Base-by-base conservation (phyloP, 2,329 filamentous ascomycete genomes). In the Boeremia exigua region DNA sequence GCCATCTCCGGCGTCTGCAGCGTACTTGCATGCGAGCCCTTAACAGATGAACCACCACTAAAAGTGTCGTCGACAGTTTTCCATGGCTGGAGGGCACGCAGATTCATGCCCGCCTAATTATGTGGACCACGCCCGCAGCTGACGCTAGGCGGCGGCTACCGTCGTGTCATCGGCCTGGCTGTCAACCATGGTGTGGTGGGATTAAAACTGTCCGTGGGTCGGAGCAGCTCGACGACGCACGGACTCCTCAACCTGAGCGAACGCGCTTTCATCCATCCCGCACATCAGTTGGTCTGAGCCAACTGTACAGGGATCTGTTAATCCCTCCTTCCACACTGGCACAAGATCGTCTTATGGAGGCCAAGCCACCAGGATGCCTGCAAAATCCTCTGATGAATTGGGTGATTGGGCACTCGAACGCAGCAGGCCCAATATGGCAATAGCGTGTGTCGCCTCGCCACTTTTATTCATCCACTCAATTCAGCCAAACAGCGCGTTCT, bases 271-370 rank as follows among this genome's bases (percentile, higher is more conserved):
- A 73, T 70, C 70, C 70, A 71, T 74, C 69, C 71, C 71, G 72
- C 73, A 73, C 71, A 75, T 75, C 72, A 72, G 64, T 70, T 71
- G 68, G 71, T 66, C 66, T 66, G 62, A 70, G 68, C 71, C 40
- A 34, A 63, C 63, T 44, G 23, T 54, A 61, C 65, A 66, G 67
- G 63, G 65, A 61, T 60, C 43, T 59, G 58, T 33, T 43, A 56
- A 56, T 51, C 58, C 60, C 66, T 68, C 68, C 68, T 71, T 62
- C 67, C 65, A 66, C 61, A 62, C 67, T 63, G 60, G 67, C 61
- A 44, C 66, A 71, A 70, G 68, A 70, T 71, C 68, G 64, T 63
- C 67, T 60, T 64, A 56, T 59, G 53, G 44, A 62, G 58, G 67
- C 68, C 67, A 70, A 70, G 67, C 56, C 58, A 52, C 67, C 61